Evolutionary conservation across 345 rosid genomes (phyloP).

Genomic region (Syzygium grande): DNA sequence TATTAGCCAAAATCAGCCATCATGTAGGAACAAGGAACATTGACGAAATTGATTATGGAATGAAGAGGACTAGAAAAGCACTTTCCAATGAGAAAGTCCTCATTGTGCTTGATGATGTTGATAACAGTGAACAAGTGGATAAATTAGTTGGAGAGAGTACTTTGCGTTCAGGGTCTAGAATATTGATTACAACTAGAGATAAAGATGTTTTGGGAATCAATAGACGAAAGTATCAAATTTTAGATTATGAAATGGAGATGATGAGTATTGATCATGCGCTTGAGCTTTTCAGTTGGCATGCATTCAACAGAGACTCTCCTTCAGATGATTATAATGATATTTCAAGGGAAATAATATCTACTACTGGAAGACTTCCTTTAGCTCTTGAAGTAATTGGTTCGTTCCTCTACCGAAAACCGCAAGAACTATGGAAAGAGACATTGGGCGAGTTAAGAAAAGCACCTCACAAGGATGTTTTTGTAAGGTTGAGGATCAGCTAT

Average conservation of each 20-base stretch:
- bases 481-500: not conserved
- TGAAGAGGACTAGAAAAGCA: not conserved
- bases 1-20: not conserved
- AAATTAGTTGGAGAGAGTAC: not conserved
- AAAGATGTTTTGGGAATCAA: not conserved
- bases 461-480: not conserved
- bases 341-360: not conserved
- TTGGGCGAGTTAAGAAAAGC: not conserved
- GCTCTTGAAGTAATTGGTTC: conserved; percentile 2
- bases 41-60: not conserved
- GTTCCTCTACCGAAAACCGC: accelerated
- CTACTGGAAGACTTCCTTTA: not conserved
- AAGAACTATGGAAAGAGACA: not conserved
- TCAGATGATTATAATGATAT: not conserved
- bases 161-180: not conserved
- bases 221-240: too few relatives aligned
- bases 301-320: not conserved
- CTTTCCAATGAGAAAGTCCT: not conserved
- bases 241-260: not conserved
- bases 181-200: not conserved
- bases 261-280: not conserved
- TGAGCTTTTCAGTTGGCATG: not conserved
- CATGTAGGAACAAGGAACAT: not conserved
- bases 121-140: not conserved
- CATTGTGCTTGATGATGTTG: not conserved